Conservation (phyloP, 345 rosid genomes). For the Arabidopsis suecica region DNA sequence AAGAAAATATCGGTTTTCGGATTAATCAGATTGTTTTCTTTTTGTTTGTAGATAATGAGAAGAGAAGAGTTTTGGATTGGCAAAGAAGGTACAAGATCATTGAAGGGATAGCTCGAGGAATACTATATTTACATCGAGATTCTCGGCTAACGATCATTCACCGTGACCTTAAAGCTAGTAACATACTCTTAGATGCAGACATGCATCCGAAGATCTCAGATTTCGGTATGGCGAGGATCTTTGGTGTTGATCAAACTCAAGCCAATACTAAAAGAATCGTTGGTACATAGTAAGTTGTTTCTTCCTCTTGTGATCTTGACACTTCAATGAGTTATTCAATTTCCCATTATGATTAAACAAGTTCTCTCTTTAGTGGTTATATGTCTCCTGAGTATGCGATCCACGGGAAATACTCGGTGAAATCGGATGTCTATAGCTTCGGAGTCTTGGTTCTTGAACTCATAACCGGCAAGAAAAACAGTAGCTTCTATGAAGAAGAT, state of each 20-base stretch:
- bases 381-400: conserved; percentile 56
- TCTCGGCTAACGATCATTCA: conserved; percentile 59
- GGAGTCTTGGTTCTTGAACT: conserved; percentile 52
- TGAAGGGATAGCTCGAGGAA: conserved; percentile 58
- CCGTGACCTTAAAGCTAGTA: conserved; percentile 60
- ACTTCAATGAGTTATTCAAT: background rate
- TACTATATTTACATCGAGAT: conserved; percentile 63
- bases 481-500: conserved; percentile 36
- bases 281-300: conserved; percentile 51
- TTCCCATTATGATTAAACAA: background rate
- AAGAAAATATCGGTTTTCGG: background rate
- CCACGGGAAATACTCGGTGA: conserved; percentile 48
- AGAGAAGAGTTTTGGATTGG: conserved; percentile 53
- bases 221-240: conserved; percentile 54
- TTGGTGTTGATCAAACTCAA: conserved; percentile 49
- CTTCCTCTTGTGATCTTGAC: background rate
- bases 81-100: conserved; percentile 55
- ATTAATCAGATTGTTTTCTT: background rate
- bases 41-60: conserved; percentile 44
- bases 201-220: conserved; percentile 55
- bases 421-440: conserved; percentile 51
- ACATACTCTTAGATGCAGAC: conserved; percentile 48
- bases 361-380: conserved; percentile 44
- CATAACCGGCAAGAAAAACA: conserved; percentile 45
- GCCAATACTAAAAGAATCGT: conserved; percentile 45